phyloP scores from a whole-genome alignment of 2,329 filamentous ascomycete species.

The Stagonosporopsis chrysanthemi region DNA sequence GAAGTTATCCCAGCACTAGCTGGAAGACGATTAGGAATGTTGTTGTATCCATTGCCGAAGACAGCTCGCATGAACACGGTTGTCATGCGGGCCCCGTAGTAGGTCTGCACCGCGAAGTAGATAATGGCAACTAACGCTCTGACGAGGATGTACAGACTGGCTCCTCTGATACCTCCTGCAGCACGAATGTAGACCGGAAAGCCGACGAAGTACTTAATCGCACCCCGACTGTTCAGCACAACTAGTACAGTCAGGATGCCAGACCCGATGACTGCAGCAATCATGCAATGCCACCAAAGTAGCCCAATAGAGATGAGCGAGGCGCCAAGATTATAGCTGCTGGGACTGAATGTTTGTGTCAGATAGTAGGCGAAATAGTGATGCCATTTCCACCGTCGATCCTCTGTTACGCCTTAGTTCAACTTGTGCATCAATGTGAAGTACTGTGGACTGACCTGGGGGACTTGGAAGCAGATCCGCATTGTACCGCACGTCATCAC shows the following conservation, averaged over 20 bases:
- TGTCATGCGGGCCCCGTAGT: slow-evolving; percentile 30
- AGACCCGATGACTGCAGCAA: slow-evolving; percentile 28
- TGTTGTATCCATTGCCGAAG: slow-evolving; percentile 28
- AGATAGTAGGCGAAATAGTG: slow-evolving; percentile 34
- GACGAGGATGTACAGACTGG: slow-evolving; percentile 29
- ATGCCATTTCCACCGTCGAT: slow-evolving; percentile 30
- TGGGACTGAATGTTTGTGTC: slow-evolving; percentile 28
- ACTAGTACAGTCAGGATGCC: slow-evolving; percentile 27
- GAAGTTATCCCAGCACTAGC: slow-evolving; percentile 51
- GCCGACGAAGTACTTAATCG: slow-evolving; percentile 30
- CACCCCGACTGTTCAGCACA: slow-evolving; percentile 29
- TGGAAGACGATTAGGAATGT: slow-evolving; percentile 56
- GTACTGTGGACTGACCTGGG: slow-evolving; percentile 5
- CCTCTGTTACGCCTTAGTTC: slow-evolving; percentile 10
- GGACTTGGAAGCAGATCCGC: slow-evolving; percentile 32
- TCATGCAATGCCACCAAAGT: slow-evolving; percentile 31
- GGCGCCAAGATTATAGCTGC: slow-evolving; percentile 30
- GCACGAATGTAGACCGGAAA: slow-evolving; percentile 30
- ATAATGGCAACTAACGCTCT: slow-evolving; percentile 30
- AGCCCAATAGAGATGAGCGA: slow-evolving; percentile 29
- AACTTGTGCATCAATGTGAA: background rate
- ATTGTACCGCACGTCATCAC: slow-evolving; percentile 25
- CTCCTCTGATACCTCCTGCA: slow-evolving; percentile 28
- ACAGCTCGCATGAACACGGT: slow-evolving; percentile 31
- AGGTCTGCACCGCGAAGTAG: slow-evolving; percentile 30